A percentile compares a stretch with the other conserved stretches of the same genome.
Evolutionary conservation across 345 rosid genomes (phyloP).

Genomic region (Aquilaria sinensis): DNA sequence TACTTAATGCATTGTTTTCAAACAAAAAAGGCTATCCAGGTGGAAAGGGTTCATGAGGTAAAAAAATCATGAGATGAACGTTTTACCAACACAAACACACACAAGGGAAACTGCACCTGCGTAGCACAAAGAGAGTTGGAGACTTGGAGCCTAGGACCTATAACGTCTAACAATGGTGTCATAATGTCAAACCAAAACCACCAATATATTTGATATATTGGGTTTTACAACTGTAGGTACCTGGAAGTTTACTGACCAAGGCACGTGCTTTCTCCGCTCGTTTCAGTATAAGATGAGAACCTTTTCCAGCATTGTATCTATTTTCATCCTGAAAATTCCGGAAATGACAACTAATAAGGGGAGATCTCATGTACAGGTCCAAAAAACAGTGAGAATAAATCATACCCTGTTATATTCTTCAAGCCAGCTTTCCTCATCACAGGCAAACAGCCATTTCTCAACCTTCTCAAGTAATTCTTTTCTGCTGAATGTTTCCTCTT

Average conservation of each 20-base stretch:
- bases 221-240: conserved; percentile 19
- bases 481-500: conserved; percentile 89
- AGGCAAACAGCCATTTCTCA: conserved; percentile 91
- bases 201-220: no score
- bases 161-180: no score
- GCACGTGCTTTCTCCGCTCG: conserved; percentile 95
- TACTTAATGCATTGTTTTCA: not conserved
- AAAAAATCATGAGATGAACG: no score
- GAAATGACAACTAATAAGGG: conserved; percentile 10
- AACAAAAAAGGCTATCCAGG: no score
- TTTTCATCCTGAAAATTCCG: conserved; percentile 62
- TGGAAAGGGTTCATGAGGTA: no score
- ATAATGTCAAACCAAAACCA: no score
- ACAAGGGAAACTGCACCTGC: no score
- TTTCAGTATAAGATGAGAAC: conserved; percentile 84
- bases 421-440: conserved; percentile 98
- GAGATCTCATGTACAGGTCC: not conserved
- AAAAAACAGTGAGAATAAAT: not conserved
- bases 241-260: conserved; percentile 79
- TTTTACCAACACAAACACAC: no score
- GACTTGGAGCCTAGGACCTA: no score
- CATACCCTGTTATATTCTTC: conserved; percentile 92
- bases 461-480: conserved; percentile 91
- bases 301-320: conserved; percentile 87
- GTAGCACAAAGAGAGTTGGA: no score